Evolutionary conservation across 805 yeast genomes (phyloP).

Genomic region (Kuraishia borneana): DNA sequence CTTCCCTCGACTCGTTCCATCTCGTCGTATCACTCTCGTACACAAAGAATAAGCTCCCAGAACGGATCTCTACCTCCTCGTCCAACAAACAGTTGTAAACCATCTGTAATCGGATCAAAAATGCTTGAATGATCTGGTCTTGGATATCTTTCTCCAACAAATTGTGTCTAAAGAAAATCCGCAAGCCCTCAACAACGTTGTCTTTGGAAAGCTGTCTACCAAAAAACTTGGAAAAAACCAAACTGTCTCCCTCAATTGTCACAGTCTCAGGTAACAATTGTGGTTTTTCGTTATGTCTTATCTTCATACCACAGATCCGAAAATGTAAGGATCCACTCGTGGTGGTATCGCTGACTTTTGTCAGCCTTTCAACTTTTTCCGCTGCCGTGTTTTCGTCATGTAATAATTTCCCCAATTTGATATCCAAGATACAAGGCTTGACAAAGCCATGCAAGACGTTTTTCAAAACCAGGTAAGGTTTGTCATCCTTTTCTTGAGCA

Average conservation of each 20-base stretch:
- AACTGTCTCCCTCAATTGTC: conserved; percentile 16
- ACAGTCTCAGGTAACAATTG: background rate
- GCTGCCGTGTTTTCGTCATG: conserved; percentile 49
- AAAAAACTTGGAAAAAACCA: conserved; percentile 50
- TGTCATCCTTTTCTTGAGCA: conserved; percentile 4
- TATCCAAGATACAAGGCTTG: conserved; percentile 68
- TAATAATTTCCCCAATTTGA: conserved; percentile 66
- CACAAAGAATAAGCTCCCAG: conserved; percentile 63
- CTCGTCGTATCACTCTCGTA: conserved; percentile 55
- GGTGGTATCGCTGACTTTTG: conserved; percentile 52
- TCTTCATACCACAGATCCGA: conserved; percentile 84
- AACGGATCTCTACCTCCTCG: conserved; percentile 52
- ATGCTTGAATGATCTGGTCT: conserved; percentile 28
- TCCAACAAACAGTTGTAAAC: conserved; percentile 54
- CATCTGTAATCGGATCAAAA: conserved; percentile 49
- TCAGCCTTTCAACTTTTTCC: conserved; percentile 55
- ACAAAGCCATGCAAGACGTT: conserved; percentile 53
- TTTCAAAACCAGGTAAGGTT: conserved; percentile 51
- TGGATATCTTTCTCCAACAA: conserved; percentile 19
- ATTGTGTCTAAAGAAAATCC: conserved; percentile 30
- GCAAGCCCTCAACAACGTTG: conserved; percentile 33
- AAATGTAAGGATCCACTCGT: conserved; percentile 73
- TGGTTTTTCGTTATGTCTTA: conserved; percentile 15
- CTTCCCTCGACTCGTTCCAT: conserved; percentile 39
- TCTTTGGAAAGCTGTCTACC: conserved; percentile 49